Conservation (phyloP, 1,284 basidiomycete species). For the Papiliotrema nemorosa region DNA sequence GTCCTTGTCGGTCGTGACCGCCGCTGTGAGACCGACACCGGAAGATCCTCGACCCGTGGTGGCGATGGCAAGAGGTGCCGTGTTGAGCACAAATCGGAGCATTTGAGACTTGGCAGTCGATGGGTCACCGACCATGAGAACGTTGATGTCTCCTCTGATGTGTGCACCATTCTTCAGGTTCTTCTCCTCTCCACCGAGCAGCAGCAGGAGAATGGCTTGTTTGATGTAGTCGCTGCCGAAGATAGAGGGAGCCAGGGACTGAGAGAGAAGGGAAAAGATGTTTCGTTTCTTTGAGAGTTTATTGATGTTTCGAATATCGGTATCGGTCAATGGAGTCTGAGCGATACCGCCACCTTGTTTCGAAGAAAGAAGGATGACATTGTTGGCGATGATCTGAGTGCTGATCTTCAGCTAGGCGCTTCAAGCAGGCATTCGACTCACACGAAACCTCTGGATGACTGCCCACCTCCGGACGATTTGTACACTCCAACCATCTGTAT, state of each 20-base stretch:
- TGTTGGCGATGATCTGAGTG: slow-evolving; percentile 91
- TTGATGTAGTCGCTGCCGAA: slow-evolving; percentile 97
- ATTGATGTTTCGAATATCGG: slow-evolving; percentile 95
- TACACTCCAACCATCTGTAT: slow-evolving; percentile 96
- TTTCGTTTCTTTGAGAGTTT: slow-evolving; percentile 79
- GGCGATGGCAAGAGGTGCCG: slow-evolving; percentile 94
- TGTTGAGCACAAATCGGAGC: slow-evolving; percentile 92
- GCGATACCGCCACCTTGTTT: slow-evolving; percentile 96
- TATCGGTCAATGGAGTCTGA: slow-evolving; percentile 86
- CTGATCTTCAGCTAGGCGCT: slow-evolving; percentile 50
- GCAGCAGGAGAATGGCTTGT: slow-evolving; percentile 82
- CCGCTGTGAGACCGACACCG: slow-evolving; percentile 98
- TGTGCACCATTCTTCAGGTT: slow-evolving; percentile 97
- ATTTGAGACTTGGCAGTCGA: slow-evolving; percentile 97
- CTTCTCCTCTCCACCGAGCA: slow-evolving; percentile 96
- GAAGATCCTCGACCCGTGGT: slow-evolving; percentile 97
- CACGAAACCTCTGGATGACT: slow-evolving; percentile 86
- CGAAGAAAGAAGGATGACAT: slow-evolving; percentile 92
- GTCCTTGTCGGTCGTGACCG: slow-evolving; percentile 96
- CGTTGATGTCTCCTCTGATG: slow-evolving; percentile 98
- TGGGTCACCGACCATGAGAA: slow-evolving; percentile 99
- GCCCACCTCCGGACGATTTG: slow-evolving; percentile 82
- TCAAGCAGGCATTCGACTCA: slow-evolving; percentile 52
- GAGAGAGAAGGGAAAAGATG: slow-evolving; percentile 83
- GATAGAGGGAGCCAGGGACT: slow-evolving; percentile 96